These are phyloP conservation scores for sweet orange (Citrus sinensis) DNA, from an alignment of 345 rosid species.

Conservation along the genomic window DVS_A1.0 CM039167.1:11610001-11610500, in stretches of 20 bases:
- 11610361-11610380: background rate
- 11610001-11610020: background rate
- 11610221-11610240: conserved; percentile 30
- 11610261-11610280: conserved; percentile 39
- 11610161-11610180: conserved; percentile 21
- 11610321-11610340: background rate
- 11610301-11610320: background rate
- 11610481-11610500: background rate
- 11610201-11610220: conserved; percentile 7
- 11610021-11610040: background rate
- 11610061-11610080: conserved; percentile 24
- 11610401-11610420: background rate
- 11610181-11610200: conserved; percentile 8
- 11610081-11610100: background rate
- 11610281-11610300: conserved; percentile 37
- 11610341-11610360: background rate
- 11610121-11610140: conserved; percentile 7
- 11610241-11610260: conserved; percentile 35
- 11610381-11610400: background rate
- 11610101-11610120: background rate
- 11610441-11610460: background rate
- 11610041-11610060: background rate
- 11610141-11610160: conserved; percentile 9
- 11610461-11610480: background rate
- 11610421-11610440: background rate